Percentiles rank a stretch among this genome's conserved stretches.
Conservation (phyloP, 192 early-diverging fungal genomes). For the Dissophora globulifera region DNA sequence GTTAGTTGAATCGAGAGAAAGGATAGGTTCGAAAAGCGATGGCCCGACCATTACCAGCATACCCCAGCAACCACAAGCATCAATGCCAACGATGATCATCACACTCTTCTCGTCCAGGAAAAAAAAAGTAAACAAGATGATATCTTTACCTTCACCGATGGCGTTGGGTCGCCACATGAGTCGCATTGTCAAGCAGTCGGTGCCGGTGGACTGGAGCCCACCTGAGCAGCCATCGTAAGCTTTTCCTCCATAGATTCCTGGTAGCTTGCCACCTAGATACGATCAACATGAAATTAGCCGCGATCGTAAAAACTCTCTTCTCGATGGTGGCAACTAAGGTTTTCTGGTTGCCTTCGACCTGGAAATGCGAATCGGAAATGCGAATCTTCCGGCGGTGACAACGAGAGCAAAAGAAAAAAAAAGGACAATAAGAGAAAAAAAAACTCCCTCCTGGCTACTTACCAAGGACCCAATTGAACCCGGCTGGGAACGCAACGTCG, state of each 20-base stretch:
- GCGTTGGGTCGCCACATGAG: conserved; percentile 61
- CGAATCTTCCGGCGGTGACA: too few relatives aligned
- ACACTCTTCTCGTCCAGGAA: not conserved
- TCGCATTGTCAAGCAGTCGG: conserved; percentile 60
- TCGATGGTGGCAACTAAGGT: not conserved
- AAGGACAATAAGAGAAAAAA: too few relatives aligned
- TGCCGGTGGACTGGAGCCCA: conserved; percentile 54
- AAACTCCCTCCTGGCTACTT: too few relatives aligned
- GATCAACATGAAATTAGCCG: not conserved
- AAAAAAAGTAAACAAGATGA: not conserved
- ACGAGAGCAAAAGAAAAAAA: too few relatives aligned
- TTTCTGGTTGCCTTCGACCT: not conserved
- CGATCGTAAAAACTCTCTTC: too few relatives aligned
- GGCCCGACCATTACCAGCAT: not conserved
- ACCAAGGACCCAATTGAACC: conserved; percentile 57
- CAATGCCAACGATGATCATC: too few relatives aligned
- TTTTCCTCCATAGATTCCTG: conserved; percentile 58
- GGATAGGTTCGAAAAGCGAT: not conserved
- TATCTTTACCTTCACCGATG: conserved; percentile 36
- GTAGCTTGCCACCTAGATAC: conserved; percentile 58
- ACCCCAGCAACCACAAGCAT: not conserved
- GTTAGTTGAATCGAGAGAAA: not conserved
- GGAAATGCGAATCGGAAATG: too few relatives aligned
- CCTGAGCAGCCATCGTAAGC: conserved; percentile 58
- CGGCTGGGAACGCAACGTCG: conserved; percentile 55